A percentile compares a stretch with the other conserved stretches of the same genome.
phyloP scores from a whole-genome alignment of 139 green algal species.

The Chlamydomonas asymmetrica region DNA sequence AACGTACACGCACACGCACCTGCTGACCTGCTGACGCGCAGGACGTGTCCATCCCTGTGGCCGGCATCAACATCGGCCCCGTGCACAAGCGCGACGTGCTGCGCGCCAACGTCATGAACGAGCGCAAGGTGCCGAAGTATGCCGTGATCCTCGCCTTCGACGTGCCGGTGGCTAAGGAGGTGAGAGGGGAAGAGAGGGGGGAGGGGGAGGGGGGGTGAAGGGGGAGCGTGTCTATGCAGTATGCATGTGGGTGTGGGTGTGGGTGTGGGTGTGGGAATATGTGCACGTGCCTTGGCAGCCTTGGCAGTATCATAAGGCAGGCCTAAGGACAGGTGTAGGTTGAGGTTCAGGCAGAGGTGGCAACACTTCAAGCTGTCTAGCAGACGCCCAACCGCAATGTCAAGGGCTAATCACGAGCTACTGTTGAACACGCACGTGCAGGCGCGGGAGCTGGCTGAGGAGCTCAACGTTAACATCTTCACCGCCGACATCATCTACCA shows the following conservation, averaged over 20 bases:
- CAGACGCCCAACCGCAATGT: too few species aligned
- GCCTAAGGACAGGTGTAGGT: too few species aligned
- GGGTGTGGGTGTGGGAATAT: too few species aligned
- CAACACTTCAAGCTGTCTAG: too few species aligned
- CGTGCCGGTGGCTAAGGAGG: conserved; percentile 85
- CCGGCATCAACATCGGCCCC: conserved; percentile 94
- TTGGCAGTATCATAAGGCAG: neutral
- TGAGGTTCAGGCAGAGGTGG: neutral
- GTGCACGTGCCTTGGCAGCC: conserved; percentile 9
- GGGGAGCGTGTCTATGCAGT: neutral
- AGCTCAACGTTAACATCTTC: conserved; percentile 90
- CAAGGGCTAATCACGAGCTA: too few species aligned
- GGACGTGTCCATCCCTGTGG: conserved; percentile 37
- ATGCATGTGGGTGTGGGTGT: too few species aligned
- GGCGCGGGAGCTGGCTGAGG: conserved; percentile 68
- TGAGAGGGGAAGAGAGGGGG: conserved; percentile 37
- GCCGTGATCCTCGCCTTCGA: conserved; percentile 97
- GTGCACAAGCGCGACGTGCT: conserved; percentile 97
- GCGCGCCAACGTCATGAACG: conserved; percentile 95
- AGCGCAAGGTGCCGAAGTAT: conserved; percentile 86
- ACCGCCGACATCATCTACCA: conserved; percentile 99
- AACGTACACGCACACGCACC: too few species aligned
- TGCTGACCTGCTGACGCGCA: too few species aligned
- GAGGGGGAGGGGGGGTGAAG: neutral
- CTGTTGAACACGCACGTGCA: too few species aligned